Conservation (phyloP, 345 rosid species). For the Melastoma malabathricum region DNA sequence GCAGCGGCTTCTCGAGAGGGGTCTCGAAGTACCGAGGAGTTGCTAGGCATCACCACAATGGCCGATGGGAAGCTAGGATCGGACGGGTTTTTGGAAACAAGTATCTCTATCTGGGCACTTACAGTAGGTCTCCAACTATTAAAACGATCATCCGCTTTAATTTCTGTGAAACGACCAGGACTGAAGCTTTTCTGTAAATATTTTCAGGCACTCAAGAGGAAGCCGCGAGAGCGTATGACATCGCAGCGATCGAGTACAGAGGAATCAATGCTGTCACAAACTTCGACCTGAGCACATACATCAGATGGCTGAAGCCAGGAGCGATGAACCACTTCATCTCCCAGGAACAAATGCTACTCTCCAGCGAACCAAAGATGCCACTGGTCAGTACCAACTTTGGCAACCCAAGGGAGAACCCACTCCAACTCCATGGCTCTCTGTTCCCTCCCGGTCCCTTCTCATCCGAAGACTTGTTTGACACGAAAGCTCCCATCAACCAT, state of each 20-base stretch:
- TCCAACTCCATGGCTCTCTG: slow-evolving; percentile 3
- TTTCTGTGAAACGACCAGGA: too few relatives aligned
- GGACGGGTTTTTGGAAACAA: slow-evolving; percentile 65
- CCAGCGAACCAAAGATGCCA: slow-evolving; percentile 10
- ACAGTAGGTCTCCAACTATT: slow-evolving; percentile 18
- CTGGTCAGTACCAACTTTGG: neutral
- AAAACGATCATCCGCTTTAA: too few relatives aligned
- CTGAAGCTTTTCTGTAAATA: neutral
- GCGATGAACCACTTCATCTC: slow-evolving; percentile 1
- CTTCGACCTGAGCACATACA: slow-evolving; percentile 34
- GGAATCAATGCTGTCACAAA: slow-evolving; percentile 43
- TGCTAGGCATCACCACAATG: slow-evolving; percentile 67
- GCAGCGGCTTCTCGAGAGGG: slow-evolving; percentile 68
- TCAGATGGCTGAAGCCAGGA: slow-evolving; percentile 42
- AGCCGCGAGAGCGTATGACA: slow-evolving; percentile 41
- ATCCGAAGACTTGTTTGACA: slow-evolving; percentile 14
- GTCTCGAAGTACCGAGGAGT: slow-evolving; percentile 63
- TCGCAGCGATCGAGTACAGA: slow-evolving; percentile 39
- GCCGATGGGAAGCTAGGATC: slow-evolving; percentile 71
- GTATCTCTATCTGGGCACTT: slow-evolving; percentile 62
- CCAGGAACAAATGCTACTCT: slow-evolving; percentile 11
- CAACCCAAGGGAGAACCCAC: too few relatives aligned
- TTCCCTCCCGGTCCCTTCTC: slow-evolving; percentile 11
- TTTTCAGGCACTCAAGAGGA: slow-evolving; percentile 40
- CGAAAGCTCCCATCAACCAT: slow-evolving; percentile 7